phyloP scores from a whole-genome alignment of 441 rosid genomes.

The Kokia cookei region DNA sequence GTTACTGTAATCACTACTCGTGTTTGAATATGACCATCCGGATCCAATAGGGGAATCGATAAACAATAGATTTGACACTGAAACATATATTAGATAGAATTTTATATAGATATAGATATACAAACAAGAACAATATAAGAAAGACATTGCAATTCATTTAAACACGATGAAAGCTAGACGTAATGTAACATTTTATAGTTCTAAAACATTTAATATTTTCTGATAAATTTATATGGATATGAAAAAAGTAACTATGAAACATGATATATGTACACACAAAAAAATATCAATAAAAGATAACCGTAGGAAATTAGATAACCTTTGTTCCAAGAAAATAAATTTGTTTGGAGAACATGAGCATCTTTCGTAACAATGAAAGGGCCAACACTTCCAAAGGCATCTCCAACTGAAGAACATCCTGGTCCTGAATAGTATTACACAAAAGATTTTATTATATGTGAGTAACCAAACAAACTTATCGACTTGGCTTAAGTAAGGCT shows the following conservation, averaged over 20 bases:
- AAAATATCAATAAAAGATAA: neutral
- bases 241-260: neutral
- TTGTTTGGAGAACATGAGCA: neutral
- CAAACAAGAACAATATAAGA: no score
- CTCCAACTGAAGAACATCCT: slow-evolving; percentile 2
- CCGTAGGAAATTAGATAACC: neutral
- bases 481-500: no score
- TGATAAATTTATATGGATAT: no score
- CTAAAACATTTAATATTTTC: no score
- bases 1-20: neutral
- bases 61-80: slow-evolving; percentile 5
- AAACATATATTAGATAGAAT: neutral
- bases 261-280: neutral
- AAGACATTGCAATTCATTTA: no score
- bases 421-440: neutral
- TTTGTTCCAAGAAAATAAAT: slow-evolving; percentile 3
- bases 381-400: neutral
- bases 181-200: no score
- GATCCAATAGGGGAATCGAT: neutral
- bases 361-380: neutral
- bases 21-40: slow-evolving; percentile 3
- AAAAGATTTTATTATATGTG: neutral
- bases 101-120: neutral
- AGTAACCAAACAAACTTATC: no score
- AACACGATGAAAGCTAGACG: no score